These are phyloP conservation scores for Oxalis stricta DNA, from an alignment of 441 rosid genomes.

Conservation along the genomic window DNA sequence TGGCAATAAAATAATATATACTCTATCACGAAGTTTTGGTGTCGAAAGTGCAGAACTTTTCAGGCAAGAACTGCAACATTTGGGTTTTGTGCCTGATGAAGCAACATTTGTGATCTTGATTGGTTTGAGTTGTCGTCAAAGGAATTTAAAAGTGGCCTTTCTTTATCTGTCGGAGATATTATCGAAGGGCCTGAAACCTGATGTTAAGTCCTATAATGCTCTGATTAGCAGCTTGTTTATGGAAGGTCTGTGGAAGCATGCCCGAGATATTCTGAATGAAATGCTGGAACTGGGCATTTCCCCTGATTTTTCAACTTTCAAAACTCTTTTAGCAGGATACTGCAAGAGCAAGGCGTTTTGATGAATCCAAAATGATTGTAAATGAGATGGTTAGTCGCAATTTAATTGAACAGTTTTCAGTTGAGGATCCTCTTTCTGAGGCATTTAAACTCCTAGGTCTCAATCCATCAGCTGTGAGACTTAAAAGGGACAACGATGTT, in stretches of 20 bases:
- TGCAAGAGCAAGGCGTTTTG: constrained; percentile 63
- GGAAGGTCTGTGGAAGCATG: constrained; percentile 44
- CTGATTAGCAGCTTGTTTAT: constrained; percentile 40
- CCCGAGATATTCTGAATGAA: constrained; percentile 37
- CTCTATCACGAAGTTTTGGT: constrained; percentile 38
- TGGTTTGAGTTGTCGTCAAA: constrained; percentile 49
- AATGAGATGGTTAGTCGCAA: constrained; percentile 37
- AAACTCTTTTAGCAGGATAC: constrained; percentile 53
- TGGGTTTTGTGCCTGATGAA: constrained; percentile 50
- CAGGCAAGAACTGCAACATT: constrained; percentile 36
- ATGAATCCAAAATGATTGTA: constrained; percentile 37
- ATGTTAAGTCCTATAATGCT: constrained; percentile 36
- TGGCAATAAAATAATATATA: constrained; percentile 47
- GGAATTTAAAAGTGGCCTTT: constrained; percentile 37
- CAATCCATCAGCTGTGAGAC: constrained; percentile 39
- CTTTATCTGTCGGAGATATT: constrained; percentile 38
- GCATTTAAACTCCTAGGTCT: constrained; percentile 50
- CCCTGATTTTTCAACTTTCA: constrained; percentile 35
- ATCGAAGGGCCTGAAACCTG: constrained; percentile 44
- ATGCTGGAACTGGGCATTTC: constrained; percentile 30
- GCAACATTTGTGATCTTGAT: constrained; percentile 60
- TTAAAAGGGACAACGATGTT: constrained; percentile 58
- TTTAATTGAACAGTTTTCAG: constrained; percentile 29
- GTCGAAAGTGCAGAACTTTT: constrained; percentile 40
- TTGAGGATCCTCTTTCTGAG: constrained; percentile 45